Evolutionary conservation across 2,329 filamentous ascomycete species (phyloP).

Genomic region (Aspergillus intermedius): DNA sequence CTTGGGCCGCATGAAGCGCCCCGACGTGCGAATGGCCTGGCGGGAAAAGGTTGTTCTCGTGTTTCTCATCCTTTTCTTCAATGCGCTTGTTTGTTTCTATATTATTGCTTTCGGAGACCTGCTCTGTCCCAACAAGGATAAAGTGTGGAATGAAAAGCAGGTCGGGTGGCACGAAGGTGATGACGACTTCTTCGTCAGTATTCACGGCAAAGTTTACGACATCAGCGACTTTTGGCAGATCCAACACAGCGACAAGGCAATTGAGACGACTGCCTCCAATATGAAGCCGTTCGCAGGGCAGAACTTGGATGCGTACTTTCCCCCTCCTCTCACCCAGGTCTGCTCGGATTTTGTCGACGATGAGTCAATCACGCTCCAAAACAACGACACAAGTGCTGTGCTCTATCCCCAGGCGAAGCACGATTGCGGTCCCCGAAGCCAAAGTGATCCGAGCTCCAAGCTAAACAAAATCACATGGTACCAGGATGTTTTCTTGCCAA

Average conservation of each 20-base stretch:
- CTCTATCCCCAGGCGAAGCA: slow-evolving; percentile 56
- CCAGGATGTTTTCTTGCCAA: slow-evolving; percentile 61
- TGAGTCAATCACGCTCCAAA: slow-evolving; percentile 41
- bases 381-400: slow-evolving; percentile 61
- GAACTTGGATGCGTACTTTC: slow-evolving; percentile 79
- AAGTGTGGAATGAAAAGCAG: slow-evolving; percentile 72
- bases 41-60: slow-evolving; percentile 86
- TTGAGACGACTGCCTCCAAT: slow-evolving; percentile 51
- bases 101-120: slow-evolving; percentile 80
- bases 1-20: slow-evolving; percentile 90
- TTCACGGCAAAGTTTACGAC: slow-evolving; percentile 86
- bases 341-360: slow-evolving; percentile 67
- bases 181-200: slow-evolving; percentile 78
- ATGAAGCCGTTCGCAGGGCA: slow-evolving; percentile 76
- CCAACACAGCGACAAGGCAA: slow-evolving; percentile 70
- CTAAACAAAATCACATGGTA: slow-evolving; percentile 72
- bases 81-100: slow-evolving; percentile 80
- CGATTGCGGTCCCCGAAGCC: slow-evolving; percentile 57
- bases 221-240: slow-evolving; percentile 79
- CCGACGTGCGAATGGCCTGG: slow-evolving; percentile 95
- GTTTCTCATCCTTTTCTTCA: slow-evolving; percentile 72
- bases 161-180: slow-evolving; percentile 63
- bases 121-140: slow-evolving; percentile 84
- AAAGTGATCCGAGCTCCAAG: slow-evolving; percentile 50
- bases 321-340: slow-evolving; percentile 65